Evolutionary conservation across 495 filamentous ascomycete genomes (phyloP), one percentile per base, ranked within the genome.

Genomic region (Trypethelium eluteriae): DNA sequence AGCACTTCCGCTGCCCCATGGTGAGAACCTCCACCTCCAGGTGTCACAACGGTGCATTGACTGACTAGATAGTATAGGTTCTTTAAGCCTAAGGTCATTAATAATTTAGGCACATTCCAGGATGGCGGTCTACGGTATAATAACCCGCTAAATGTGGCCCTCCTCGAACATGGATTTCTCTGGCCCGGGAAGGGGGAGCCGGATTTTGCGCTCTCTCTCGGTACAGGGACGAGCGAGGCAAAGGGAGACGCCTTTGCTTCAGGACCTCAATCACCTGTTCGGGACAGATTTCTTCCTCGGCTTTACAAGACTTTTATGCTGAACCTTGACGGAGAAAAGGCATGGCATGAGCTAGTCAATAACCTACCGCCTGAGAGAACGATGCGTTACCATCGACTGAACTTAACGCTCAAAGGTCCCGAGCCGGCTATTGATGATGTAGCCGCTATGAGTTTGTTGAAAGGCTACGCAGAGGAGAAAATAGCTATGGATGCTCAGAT

Each of bases 71-170:
- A 62, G 2, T 44, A 11, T 14, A 67, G 67, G 62, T 66, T 57
- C 16, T 68, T 68, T 38, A 65, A 41, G 41, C 63, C 67, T 4
- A 59, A 35, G 16, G 39, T 16, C 32, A 38, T 68, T n/a, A 32
- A n/a, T 18, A 47, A 38, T 53, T 39, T 59, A 39, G 72, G 68
- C 56, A 73, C 72, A 18, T 77, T 74, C 66, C 68, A 72, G 70
- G 76, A 78, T 67, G 71, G 73, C 32, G 73, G 70, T 14, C 64
- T 78, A 34, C 65, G 64, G 34, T 68, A 77, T 47, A 77, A 76
- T 49, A 76, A 76, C 64, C 75, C 72, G 0, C 59, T 76, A 36
- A 71, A 76, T 46, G 56, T 79, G 38, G 74, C 75, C 38, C 61
- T 74, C 32, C 70, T 68, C 70, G 76, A 79, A 64, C 63, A 65